Conservation (phyloP, 192 early-diverging fungal genomes). For the Coemansia biformis region DNA sequence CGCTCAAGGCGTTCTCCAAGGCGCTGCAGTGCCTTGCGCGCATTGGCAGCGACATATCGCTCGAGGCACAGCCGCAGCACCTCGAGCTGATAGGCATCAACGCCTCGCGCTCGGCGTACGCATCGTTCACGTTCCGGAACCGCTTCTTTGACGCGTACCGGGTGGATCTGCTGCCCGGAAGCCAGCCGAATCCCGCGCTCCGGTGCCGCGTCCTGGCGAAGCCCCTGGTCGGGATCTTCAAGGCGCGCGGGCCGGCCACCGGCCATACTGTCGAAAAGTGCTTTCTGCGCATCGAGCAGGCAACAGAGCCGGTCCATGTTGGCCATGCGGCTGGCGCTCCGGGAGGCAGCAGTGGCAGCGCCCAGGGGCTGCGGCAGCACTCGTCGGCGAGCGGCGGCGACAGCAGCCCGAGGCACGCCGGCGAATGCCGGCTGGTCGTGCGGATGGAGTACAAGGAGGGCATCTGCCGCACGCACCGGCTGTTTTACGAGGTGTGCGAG, state of each 20-base stretch:
- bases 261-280: constrained; percentile 31
- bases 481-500: constrained; percentile 49
- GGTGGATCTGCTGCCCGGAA: constrained; percentile 14
- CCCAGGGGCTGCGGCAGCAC: too few species aligned
- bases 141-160: constrained; percentile 65
- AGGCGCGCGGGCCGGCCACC: constrained; percentile 13
- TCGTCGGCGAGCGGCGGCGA: too few species aligned
- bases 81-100: constrained; percentile 60
- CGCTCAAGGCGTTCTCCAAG: constrained; percentile 51
- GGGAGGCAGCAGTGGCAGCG: neutral
- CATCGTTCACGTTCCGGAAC: constrained; percentile 52
- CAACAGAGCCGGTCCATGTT: constrained; percentile 3
- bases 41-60: constrained; percentile 59
- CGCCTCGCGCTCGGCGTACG: constrained; percentile 62
- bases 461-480: constrained; percentile 39
- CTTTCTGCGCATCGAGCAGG: constrained; percentile 38
- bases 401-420: neutral
- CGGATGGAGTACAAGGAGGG: constrained; percentile 41
- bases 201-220: constrained; percentile 42
- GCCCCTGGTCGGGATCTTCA: constrained; percentile 42
- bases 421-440: constrained; percentile 43
- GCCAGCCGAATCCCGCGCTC: constrained; percentile 13
- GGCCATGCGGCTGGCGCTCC: neutral
- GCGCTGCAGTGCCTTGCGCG: constrained; percentile 57
- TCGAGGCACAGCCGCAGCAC: constrained; percentile 53